These are phyloP conservation scores for Kwoniella dendrophila DNA, from an alignment of 768 basidiomycete genomes.

Conservation along the genomic window DNA sequence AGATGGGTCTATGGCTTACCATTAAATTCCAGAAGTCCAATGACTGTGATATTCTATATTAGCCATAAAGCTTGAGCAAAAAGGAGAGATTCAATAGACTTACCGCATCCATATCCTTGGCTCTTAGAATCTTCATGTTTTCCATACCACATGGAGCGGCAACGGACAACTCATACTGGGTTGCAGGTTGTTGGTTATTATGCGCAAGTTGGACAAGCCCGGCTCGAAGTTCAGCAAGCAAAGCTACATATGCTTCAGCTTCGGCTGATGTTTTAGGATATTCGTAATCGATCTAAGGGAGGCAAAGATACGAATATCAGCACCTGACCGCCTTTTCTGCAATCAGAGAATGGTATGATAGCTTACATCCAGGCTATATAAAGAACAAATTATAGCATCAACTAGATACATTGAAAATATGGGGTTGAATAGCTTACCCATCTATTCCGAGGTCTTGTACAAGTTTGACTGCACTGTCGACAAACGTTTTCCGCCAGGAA, in stretches of 20 bases:
- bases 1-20: constrained; percentile 58
- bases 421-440: constrained; percentile 59
- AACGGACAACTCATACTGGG: constrained; percentile 66
- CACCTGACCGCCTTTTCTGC: too few relatives aligned
- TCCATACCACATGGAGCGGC: constrained; percentile 90
- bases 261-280: constrained; percentile 79
- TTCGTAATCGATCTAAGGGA: constrained; percentile 71
- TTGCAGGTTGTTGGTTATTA: constrained; percentile 65
- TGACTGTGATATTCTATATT: constrained; percentile 51
- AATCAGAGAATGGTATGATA: too few relatives aligned
- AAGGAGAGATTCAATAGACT: not conserved
- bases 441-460: constrained; percentile 91
- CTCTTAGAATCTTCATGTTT: constrained; percentile 76
- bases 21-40: constrained; percentile 98
- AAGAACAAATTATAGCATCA: not conserved
- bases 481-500: constrained; percentile 70
- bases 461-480: constrained; percentile 73
- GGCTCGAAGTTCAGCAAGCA: constrained; percentile 72
- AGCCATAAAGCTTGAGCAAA: not conserved
- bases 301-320: too few relatives aligned
- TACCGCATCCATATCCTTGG: constrained; percentile 76
- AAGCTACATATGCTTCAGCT: constrained; percentile 78
- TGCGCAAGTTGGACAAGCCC: constrained; percentile 77
- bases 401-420: not conserved
- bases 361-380: too few relatives aligned